These are phyloP conservation scores for Ogataea pini DNA, from an alignment of 805 yeast species.

Conservation along the genomic window DNA sequence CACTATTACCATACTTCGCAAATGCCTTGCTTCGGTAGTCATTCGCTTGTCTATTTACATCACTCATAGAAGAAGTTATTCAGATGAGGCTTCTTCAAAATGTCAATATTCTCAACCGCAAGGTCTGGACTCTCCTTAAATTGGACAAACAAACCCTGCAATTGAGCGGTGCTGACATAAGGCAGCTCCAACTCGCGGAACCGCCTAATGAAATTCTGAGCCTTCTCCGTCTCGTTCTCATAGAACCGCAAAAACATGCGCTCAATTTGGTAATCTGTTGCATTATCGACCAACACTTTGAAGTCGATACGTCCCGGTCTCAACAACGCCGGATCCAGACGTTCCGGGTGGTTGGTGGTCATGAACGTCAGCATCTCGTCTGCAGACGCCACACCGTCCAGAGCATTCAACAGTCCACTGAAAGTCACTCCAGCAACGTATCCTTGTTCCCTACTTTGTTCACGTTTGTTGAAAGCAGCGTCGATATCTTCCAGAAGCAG, in stretches of 20 bases:
- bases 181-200: slow-evolving; percentile 50
- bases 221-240: slow-evolving; percentile 53
- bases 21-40: no score
- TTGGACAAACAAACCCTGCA: slow-evolving; percentile 93
- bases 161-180: slow-evolving; percentile 82
- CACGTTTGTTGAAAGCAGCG: slow-evolving; percentile 88
- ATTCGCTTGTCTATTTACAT: slow-evolving; percentile 7
- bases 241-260: slow-evolving; percentile 89
- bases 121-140: slow-evolving; percentile 79
- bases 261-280: slow-evolving; percentile 76
- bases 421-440: slow-evolving; percentile 89
- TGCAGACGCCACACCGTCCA: slow-evolving; percentile 97
- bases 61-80: slow-evolving; percentile 36
- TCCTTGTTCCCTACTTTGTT: slow-evolving; percentile 74
- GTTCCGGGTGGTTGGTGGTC: slow-evolving; percentile 98
- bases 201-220: slow-evolving; percentile 52
- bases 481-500: slow-evolving; percentile 89
- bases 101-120: slow-evolving; percentile 67
- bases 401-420: slow-evolving; percentile 88
- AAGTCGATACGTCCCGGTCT: slow-evolving; percentile 94
- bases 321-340: slow-evolving; percentile 86
- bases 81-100: slow-evolving; percentile 40
- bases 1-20: no score
- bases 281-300: slow-evolving; percentile 81
- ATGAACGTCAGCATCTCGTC: slow-evolving; percentile 95